Conservation (phyloP, 208 protist species). For the Lotmaria passim region DNA sequence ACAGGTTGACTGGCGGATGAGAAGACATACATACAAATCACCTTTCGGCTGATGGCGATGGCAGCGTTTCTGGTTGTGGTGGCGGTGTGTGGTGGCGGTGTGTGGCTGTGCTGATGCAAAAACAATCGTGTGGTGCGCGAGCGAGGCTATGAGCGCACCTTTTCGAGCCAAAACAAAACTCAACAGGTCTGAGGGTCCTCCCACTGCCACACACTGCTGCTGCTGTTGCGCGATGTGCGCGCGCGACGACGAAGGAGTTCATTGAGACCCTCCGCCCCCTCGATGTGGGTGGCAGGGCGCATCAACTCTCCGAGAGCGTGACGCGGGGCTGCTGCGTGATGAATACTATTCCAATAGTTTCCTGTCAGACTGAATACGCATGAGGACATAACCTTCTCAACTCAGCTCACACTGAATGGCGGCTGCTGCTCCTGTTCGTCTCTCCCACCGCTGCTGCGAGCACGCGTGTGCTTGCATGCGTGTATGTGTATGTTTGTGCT, state of each 20-base stretch:
- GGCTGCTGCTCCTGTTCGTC: too few relatives aligned
- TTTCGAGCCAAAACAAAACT: conserved; percentile 38
- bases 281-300: not conserved
- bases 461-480: not conserved
- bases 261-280: conserved; percentile 30
- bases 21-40: too few relatives aligned
- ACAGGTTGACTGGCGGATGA: too few relatives aligned
- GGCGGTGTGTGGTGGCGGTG: too few relatives aligned
- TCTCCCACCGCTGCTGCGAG: too few relatives aligned
- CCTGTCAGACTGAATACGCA: conserved; percentile 37
- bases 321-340: conserved; percentile 21
- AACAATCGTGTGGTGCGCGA: too few relatives aligned
- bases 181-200: conserved; percentile 33
- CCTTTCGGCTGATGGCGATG: too few relatives aligned
- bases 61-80: too few relatives aligned
- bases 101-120: too few relatives aligned
- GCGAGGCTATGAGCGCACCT: too few relatives aligned
- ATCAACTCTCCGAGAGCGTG: conserved; percentile 4
- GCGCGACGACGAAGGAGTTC: conserved; percentile 6
- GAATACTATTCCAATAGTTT: conserved; percentile 31
- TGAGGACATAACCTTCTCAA: conserved; percentile 36
- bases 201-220: not conserved
- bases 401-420: conserved; percentile 39
- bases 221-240: conserved; percentile 1
- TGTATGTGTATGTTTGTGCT: too few relatives aligned